Evolutionary conservation across 768 basidiomycete genomes (phyloP).

Genomic region (Tephrocybe sp.): DNA sequence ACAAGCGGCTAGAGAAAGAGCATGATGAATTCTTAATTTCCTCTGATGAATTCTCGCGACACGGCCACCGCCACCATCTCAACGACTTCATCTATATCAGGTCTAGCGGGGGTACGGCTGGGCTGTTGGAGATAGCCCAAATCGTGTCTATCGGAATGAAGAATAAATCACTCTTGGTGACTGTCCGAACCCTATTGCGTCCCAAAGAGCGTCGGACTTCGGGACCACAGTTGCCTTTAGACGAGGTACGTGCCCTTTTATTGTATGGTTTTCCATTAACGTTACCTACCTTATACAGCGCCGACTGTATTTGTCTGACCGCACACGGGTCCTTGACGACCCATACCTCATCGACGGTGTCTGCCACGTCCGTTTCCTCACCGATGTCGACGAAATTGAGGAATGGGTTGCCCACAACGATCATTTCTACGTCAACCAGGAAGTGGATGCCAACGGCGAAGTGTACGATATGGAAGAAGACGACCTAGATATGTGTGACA

Average conservation of each 20-base stretch:
- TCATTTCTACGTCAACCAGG: slow-evolving; percentile 55
- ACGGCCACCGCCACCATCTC: slow-evolving; percentile 51
- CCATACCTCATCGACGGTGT: slow-evolving; percentile 49
- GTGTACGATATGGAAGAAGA: slow-evolving; percentile 20
- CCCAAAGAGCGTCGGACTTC: slow-evolving; percentile 23
- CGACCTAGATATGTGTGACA: slow-evolving; percentile 35
- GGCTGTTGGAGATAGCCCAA: slow-evolving; percentile 55
- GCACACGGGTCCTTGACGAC: slow-evolving; percentile 26
- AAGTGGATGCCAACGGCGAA: slow-evolving; percentile 19
- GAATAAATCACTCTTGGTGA: slow-evolving; percentile 24
- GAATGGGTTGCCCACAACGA: slow-evolving; percentile 55
- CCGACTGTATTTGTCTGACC: slow-evolving; percentile 40
- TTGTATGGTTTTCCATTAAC: not conserved
- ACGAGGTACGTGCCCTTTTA: slow-evolving; percentile 41
- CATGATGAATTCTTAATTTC: slow-evolving; percentile 24
- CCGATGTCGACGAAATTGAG: slow-evolving; percentile 33
- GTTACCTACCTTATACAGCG: slow-evolving; percentile 25
- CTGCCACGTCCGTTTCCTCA: slow-evolving; percentile 47
- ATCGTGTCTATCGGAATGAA: slow-evolving; percentile 39
- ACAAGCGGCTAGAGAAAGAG: slow-evolving; percentile 26
- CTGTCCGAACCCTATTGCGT: slow-evolving; percentile 45
- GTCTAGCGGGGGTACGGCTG: slow-evolving; percentile 21
- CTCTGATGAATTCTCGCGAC: slow-evolving; percentile 36
- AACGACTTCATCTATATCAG: slow-evolving; percentile 64
- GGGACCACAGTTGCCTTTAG: slow-evolving; percentile 21